phyloP scores from a whole-genome alignment of 2,329 filamentous ascomycete species.

The Ceratocystis ficicola region DNA sequence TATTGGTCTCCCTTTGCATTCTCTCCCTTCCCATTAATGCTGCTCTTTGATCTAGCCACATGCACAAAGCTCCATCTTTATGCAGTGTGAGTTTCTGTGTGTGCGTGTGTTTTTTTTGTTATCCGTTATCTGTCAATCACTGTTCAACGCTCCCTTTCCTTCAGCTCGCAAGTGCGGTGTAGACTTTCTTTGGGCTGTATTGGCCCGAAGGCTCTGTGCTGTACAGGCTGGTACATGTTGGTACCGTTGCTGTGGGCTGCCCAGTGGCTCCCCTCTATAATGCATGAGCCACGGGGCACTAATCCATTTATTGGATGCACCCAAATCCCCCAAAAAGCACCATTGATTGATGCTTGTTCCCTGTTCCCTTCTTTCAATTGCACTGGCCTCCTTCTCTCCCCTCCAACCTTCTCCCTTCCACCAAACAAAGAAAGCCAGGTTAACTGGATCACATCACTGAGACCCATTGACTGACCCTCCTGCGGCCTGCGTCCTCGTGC shows the following conservation, averaged over 20 bases:
- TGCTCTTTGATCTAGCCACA: neutral
- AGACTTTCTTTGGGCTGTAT: neutral
- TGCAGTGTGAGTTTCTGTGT: constrained; percentile 8
- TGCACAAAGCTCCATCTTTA: constrained; percentile 6
- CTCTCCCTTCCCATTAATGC: neutral
- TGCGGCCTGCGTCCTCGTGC: constrained; percentile 7
- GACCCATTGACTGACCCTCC: constrained; percentile 23
- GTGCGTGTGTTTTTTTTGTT: neutral
- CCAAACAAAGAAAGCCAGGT: constrained; percentile 7
- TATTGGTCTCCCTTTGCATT: too few relatives aligned
- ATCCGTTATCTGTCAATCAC: neutral
- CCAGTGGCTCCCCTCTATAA: constrained; percentile 21
- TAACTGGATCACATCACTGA: neutral
- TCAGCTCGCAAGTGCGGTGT: constrained; percentile 20
- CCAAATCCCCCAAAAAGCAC: neutral
- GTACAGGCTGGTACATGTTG: too few relatives aligned
- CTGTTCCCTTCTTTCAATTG: neutral
- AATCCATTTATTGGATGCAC: constrained; percentile 15
- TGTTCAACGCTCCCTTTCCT: neutral
- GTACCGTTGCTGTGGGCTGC: neutral
- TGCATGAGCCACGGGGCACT: constrained; percentile 22
- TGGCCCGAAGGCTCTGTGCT: too few relatives aligned
- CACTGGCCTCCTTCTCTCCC: neutral
- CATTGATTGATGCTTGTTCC: constrained; percentile 9
- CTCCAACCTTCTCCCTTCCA: neutral